These are phyloP conservation scores for Acanthamoeba lenticulata DNA, from an alignment of 208 protist species.

Conservation along the genomic window DNA sequence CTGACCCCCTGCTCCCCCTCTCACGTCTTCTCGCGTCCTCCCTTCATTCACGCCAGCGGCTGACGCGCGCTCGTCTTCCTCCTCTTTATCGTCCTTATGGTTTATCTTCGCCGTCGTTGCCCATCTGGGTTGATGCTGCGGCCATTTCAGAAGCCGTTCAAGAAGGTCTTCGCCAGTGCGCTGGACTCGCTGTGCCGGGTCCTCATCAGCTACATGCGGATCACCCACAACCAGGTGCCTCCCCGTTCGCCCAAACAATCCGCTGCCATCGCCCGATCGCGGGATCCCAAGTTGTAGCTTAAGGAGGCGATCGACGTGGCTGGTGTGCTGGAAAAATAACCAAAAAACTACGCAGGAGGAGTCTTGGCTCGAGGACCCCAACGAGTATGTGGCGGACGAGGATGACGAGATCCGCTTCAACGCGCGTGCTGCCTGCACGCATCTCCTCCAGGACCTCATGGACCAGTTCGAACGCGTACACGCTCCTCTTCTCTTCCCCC, in stretches of 20 bases:
- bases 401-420: conserved; percentile 60
- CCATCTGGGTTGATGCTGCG: not conserved
- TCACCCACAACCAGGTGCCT: conserved; percentile 23
- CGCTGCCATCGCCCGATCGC: too few relatives aligned
- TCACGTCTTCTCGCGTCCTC: too few relatives aligned
- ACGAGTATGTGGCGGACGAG: conserved; percentile 66
- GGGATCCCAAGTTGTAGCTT: not conserved
- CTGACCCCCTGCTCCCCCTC: too few relatives aligned
- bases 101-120: too few relatives aligned
- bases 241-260: not conserved
- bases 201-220: conserved; percentile 55
- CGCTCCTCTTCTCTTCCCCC: not conserved
- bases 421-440: conserved; percentile 22
- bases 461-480: not conserved
- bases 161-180: not conserved
- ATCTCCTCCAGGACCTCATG: not conserved
- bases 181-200: not conserved
- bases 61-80: too few relatives aligned
- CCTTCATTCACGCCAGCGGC: too few relatives aligned
- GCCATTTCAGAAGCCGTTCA: not conserved
- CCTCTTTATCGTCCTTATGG: too few relatives aligned
- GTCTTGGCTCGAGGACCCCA: conserved; percentile 3
- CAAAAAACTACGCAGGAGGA: too few relatives aligned
- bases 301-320: not conserved
- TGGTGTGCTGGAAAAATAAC: not conserved